Evolutionary conservation across 2,329 filamentous ascomycete genomes (phyloP).

Genomic region (Fusarium protoensiforme): DNA sequence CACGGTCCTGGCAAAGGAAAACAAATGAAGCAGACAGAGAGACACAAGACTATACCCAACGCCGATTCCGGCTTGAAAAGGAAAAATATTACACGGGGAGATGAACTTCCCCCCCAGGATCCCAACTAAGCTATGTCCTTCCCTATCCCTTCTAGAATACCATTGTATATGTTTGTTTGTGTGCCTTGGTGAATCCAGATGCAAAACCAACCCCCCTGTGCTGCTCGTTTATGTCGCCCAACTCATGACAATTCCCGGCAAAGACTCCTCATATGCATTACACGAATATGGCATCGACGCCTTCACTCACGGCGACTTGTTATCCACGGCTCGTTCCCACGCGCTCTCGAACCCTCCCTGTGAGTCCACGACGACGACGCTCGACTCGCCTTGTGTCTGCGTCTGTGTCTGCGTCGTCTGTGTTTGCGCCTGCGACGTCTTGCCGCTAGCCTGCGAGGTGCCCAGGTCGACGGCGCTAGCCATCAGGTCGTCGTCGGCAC

Average conservation of each 20-base stretch:
- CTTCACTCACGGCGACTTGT: conserved; percentile 29
- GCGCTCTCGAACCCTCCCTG: conserved; percentile 71
- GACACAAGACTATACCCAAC: conserved; percentile 38
- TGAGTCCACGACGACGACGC: conserved; percentile 64
- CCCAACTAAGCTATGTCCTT: conserved; percentile 15
- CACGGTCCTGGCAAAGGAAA: conserved; percentile 2
- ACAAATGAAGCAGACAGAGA: not conserved
- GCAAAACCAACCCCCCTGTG: conserved; percentile 16
- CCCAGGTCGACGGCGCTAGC: conserved; percentile 51
- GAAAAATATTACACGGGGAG: conserved; percentile 33
- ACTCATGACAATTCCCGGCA: conserved; percentile 13
- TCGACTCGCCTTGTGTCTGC: conserved; percentile 54
- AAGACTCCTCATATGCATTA: conserved; percentile 33
- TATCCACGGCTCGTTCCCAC: conserved; percentile 71
- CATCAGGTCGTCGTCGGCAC: conserved; percentile 56
- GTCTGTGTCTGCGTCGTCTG: conserved; percentile 27
- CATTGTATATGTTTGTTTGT: conserved; percentile 20
- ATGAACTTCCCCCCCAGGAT: not conserved
- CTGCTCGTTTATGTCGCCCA: conserved; percentile 19
- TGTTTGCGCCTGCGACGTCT: conserved; percentile 26
- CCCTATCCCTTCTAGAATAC: conserved; percentile 17
- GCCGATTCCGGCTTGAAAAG: conserved; percentile 31
- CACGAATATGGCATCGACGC: conserved; percentile 6
- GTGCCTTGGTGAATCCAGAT: conserved; percentile 28
- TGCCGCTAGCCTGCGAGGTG: conserved; percentile 30